Conservation (phyloP, 257 asterid species). For the Gentiana dahurica region DNA sequence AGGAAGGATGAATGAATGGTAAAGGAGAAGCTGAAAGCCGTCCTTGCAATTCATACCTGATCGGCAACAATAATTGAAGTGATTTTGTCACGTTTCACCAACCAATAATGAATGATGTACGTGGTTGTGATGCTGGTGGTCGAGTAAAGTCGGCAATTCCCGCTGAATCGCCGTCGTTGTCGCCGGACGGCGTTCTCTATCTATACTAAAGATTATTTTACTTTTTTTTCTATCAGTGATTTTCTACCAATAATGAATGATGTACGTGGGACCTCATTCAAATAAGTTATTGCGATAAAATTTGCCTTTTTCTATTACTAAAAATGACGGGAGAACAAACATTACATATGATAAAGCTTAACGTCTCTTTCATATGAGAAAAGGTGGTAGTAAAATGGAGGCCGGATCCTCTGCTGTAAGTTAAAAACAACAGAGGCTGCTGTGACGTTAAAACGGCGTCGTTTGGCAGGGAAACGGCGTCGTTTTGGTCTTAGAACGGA, state of each 20-base stretch:
- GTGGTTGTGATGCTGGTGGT: slow-evolving; percentile 5
- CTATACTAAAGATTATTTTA: background rate
- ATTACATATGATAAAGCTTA: no score
- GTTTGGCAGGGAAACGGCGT: no score
- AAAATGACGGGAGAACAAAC: no score
- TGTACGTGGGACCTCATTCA: no score
- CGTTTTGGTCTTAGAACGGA: no score
- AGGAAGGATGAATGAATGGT: background rate
- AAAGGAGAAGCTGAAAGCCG: background rate
- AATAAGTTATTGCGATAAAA: no score
- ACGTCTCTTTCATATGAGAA: no score
- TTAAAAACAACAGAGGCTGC: no score
- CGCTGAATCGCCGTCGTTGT: slow-evolving; percentile 1
- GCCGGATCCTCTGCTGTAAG: no score
- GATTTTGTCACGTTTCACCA: slow-evolving; percentile 2
- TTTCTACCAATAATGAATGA: slow-evolving; percentile 23
- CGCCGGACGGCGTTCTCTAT: background rate
- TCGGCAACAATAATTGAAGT: background rate
- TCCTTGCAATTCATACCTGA: background rate
- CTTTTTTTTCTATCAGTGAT: background rate
- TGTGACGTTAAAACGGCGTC: no score
- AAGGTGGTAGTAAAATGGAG: no score
- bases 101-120: background rate
- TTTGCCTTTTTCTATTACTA: no score
- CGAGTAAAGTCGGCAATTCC: background rate